Percentiles rank a stretch among this genome's conserved stretches.
Evolutionary conservation across 164 flowering plant genomes (phyloP).

Genomic region (Tetracentron sinense): DNA sequence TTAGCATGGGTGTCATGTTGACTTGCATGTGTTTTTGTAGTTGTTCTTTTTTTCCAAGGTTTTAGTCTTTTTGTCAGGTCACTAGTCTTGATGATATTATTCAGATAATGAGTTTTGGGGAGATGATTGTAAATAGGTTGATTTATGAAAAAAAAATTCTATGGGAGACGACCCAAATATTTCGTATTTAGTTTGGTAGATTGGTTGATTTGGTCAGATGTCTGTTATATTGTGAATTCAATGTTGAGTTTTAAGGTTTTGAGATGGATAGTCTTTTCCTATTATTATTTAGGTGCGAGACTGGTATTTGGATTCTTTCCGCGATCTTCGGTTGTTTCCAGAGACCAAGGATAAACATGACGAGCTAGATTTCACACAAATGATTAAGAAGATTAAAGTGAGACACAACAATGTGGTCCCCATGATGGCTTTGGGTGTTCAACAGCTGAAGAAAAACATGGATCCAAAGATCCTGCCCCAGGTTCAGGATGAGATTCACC

Average conservation of each 20-base stretch:
- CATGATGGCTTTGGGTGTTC: constrained; percentile 94
- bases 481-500: constrained; percentile 75
- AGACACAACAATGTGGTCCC: constrained; percentile 87
- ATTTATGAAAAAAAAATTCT: no score
- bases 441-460: constrained; percentile 82
- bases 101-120: no score
- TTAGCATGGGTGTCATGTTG: background rate
- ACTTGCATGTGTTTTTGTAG: background rate
- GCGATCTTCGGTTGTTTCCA: constrained; percentile 71
- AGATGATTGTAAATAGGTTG: no score
- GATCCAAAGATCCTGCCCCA: constrained; percentile 35
- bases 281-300: constrained; percentile 37
- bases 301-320: constrained; percentile 96
- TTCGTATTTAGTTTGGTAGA: no score
- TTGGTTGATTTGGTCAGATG: no score
- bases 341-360: constrained; percentile 66
- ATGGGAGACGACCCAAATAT: no score
- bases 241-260: background rate
- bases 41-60: background rate
- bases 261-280: background rate
- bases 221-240: background rate
- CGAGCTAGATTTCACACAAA: constrained; percentile 62
- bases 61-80: no score
- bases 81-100: no score
- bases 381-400: constrained; percentile 71